These are phyloP conservation scores for Ceratocystis huliohia DNA, from an alignment of 2,329 filamentous ascomycete species.

Conservation along the genomic window DNA sequence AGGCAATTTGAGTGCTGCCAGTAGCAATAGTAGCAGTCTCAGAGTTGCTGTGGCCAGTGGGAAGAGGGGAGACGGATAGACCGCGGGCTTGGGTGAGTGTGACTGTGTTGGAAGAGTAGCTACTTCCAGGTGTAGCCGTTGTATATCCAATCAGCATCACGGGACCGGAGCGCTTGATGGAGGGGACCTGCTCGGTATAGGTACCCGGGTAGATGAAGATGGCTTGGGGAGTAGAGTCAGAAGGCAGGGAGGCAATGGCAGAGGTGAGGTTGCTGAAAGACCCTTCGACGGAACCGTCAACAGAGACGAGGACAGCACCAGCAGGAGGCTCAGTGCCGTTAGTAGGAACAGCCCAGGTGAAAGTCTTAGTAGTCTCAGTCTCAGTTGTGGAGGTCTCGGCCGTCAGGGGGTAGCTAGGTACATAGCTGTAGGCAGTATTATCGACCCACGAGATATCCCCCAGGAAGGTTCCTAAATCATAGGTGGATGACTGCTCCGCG, in stretches of 20 bases:
- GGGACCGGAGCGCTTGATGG: conserved; percentile 36
- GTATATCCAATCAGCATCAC: conserved; percentile 50
- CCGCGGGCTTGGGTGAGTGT: conserved; percentile 31
- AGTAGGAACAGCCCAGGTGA: conserved; percentile 25
- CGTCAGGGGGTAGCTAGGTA: conserved; percentile 28
- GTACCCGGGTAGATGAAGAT: conserved; percentile 35
- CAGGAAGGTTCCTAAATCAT: conserved; percentile 30
- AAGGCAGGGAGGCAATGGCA: conserved; percentile 23
- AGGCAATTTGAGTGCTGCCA: conserved; percentile 38
- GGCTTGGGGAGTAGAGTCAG: conserved; percentile 26
- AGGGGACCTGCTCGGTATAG: conserved; percentile 47
- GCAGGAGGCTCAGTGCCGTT: conserved; percentile 32
- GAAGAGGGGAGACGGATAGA: conserved; percentile 28
- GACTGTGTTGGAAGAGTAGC: conserved; percentile 45
- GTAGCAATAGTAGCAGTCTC: conserved; percentile 36
- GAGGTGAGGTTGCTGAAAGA: conserved; percentile 27
- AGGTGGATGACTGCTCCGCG: conserved; percentile 6
- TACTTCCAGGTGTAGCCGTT: conserved; percentile 31
- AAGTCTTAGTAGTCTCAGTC: background rate
- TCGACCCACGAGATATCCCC: conserved; percentile 34
- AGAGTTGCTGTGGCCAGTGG: conserved; percentile 36
- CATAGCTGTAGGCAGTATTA: conserved; percentile 30
- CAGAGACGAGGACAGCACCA: conserved; percentile 33
- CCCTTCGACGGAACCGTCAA: conserved; percentile 23
- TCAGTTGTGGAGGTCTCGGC: conserved; percentile 18